phyloP scores from a whole-genome alignment of 345 rosid species.

The Carallia brachiata region DNA sequence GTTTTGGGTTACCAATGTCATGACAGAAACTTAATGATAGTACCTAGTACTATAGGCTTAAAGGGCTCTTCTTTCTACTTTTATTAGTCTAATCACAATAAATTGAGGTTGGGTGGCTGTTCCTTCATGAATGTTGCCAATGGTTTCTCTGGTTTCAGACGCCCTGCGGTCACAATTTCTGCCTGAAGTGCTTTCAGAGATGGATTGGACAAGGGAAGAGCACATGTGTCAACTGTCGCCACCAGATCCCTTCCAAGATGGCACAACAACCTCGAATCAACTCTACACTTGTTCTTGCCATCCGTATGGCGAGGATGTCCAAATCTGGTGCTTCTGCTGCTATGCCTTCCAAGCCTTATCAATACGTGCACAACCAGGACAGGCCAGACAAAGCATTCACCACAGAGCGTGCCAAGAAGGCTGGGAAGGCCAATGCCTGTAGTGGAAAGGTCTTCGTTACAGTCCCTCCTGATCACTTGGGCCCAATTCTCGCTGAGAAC shows the following conservation, averaged over 20 bases:
- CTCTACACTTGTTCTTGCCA: conserved; percentile 50
- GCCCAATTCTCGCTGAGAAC: conserved; percentile 61
- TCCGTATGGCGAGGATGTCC: conserved; percentile 55
- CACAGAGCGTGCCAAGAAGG: conserved; percentile 56
- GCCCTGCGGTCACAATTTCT: conserved; percentile 81
- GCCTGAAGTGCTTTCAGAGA: conserved; percentile 64
- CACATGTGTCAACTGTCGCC: conserved; percentile 58
- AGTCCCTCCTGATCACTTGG: conserved; percentile 59
- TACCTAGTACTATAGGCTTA: too few relatives aligned
- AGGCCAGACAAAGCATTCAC: conserved; percentile 65
- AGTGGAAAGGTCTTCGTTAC: conserved; percentile 74
- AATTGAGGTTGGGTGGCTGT: too few relatives aligned
- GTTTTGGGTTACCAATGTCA: too few relatives aligned
- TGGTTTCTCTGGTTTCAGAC: conserved; percentile 39
- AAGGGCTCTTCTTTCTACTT: too few relatives aligned
- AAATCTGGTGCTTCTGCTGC: conserved; percentile 17
- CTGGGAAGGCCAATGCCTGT: conserved; percentile 79
- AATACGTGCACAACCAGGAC: conserved; percentile 46
- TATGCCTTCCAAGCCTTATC: conserved; percentile 24
- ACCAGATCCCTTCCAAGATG: conserved; percentile 41
- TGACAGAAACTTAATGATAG: too few relatives aligned
- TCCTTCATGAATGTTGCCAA: too few relatives aligned
- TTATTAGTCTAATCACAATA: too few relatives aligned
- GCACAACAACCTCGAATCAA: conserved; percentile 64
- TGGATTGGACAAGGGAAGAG: conserved; percentile 56